Percentiles rank a stretch among this genome's conserved stretches.
Evolutionary conservation across 441 rosid genomes (phyloP).

Genomic region (Arabidopsis lyrata): DNA sequence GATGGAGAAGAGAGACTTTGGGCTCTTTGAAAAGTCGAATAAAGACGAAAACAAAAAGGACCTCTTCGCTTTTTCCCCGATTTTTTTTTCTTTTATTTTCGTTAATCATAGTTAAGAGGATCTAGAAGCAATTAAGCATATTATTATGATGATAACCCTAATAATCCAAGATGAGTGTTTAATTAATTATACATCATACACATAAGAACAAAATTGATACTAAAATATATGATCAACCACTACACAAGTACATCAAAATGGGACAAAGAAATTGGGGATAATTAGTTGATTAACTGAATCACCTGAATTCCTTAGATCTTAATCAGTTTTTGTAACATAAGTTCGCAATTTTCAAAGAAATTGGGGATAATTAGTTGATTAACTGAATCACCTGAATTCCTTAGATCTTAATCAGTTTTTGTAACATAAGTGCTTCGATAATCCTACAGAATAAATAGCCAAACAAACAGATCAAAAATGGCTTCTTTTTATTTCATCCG

Average conservation of each 20-base stretch:
- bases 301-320: neutral
- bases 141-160: neutral
- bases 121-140: neutral
- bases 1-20: slow-evolving; percentile 36
- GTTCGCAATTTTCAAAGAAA: slow-evolving; percentile 5
- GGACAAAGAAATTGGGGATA: neutral
- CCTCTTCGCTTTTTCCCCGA: neutral
- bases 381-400: neutral
- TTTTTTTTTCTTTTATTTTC: neutral
- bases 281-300: neutral
- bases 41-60: slow-evolving; percentile 18
- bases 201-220: neutral
- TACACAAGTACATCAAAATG: neutral
- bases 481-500: slow-evolving; percentile 33
- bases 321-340: slow-evolving; percentile 38
- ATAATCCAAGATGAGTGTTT: neutral
- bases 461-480: slow-evolving; percentile 35
- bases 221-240: neutral
- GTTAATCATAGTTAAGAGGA: neutral
- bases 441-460: slow-evolving; percentile 27
- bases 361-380: neutral
- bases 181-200: neutral
- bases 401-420: slow-evolving; percentile 26
- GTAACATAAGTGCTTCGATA: slow-evolving; percentile 33
- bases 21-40: slow-evolving; percentile 37